Base-by-base conservation (phyloP, 2,329 filamentous ascomycete genomes). In the Penicillium palitans region DNA sequence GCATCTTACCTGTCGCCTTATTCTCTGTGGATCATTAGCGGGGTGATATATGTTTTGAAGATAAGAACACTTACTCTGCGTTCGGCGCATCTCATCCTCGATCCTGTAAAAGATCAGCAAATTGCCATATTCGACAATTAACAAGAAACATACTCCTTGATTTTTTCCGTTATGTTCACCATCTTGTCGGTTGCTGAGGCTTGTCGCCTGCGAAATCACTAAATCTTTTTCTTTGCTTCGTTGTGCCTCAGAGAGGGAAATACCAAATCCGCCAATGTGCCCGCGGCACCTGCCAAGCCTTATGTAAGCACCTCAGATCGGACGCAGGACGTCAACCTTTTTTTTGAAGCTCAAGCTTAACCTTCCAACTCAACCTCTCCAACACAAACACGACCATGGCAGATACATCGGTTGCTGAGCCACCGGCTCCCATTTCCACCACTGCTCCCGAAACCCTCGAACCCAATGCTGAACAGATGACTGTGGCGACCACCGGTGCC, bases 111-210 rank as follows among this genome's bases (percentile, higher is more conserved):
- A 58, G 52, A 45, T 68, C 27, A 61, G 53, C 9, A 54, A 41
- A 54, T 19, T 29, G 35, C 3, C 0, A 6, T 24, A 71, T 58
- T 59, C 27, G 49, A 48, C 31, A 9, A 51, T 25, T 15, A 42
- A 41, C 56, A 19, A n/a, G 31, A 10, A 10, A 62, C 66, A 75
- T 79, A 96, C 93, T 98, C 95, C 84, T 99, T 99, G 82, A 99
- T 99, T 85, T 96, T 98, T 56, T 99, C 96, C 66, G 95, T 98
- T 67, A 99, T 99, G 82, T 98, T 98, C 78, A 98, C 95, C 95
- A 99, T 99, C 71, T 72, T 79, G 75, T 48, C 70, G 65, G 66
- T 69, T 57, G 52, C 15, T 58, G 42, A 52, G 58, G 55, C 57
- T 52, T 44, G 17, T 58, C 39, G 45, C 59, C 61, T 61, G 50